Evolutionary conservation across 106 monocot genomes (phyloP), one percentile per base, ranked within the genome.

Genomic region (Dioscorea alata): DNA sequence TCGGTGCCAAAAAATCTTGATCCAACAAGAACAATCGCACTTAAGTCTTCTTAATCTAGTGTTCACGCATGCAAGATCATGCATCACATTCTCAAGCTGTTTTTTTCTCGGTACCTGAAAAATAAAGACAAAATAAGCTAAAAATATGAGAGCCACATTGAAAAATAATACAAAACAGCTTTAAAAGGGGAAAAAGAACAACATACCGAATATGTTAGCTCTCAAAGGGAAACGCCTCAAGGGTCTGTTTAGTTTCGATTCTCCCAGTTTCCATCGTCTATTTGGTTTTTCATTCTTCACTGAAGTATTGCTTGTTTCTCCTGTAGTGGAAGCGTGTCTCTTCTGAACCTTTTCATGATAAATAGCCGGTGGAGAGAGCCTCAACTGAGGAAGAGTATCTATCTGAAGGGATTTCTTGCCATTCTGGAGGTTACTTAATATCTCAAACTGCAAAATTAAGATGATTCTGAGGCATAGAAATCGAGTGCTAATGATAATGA

Each of bases 271-370:
- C 76, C 73, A 70, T 8, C 73, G 71, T 80, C 68, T 88, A 68
- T 68, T 85, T 28, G 63, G 57, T 67, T 76, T 91, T 25, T 84
- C 88, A 35, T 60, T 84, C 75, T 77, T 89, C 21, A 60, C 33
- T 4, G 69, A 49, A 61, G 23, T 23, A 28, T 64, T 64, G 31
- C 72, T 76, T 48, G 67, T 57, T 35, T 89, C 83, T 35, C 82
- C 80, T 7, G 69, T 62, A 49, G 73, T 57, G 66, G 64, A 42
- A 65, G 18, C 42, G 12, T 66, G 5, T 23, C 79, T 79, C 57
- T 87, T 92, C 63, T 79, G 82, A 49, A 92, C 80, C 66, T 91
- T 89, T 54, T 97, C 92, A 65, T 97, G 96, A 70, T 92, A 97
- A 42, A 97, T 83, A 49, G 92, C 84, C 35, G 92, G 96, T 50